phyloP scores from a whole-genome alignment of 352 stramenopile genomes.

The Globisporangium irregulare region DNA sequence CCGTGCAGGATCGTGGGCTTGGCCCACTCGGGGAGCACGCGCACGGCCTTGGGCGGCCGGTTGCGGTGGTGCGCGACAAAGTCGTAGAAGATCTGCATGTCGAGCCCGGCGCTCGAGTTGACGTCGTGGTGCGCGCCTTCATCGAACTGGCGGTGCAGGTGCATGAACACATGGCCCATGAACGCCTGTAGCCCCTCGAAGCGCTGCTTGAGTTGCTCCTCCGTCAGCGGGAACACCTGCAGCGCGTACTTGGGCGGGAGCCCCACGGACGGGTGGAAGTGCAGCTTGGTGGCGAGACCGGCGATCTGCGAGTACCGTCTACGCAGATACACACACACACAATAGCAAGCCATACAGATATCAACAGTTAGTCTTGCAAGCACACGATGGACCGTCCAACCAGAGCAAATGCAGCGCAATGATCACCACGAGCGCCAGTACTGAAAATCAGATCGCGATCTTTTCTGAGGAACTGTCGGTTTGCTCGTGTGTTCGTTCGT shows the following conservation, averaged over 20 bases:
- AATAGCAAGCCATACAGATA: background rate
- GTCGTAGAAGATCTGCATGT: slow-evolving; percentile 84
- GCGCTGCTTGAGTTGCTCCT: slow-evolving; percentile 57
- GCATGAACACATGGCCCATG: slow-evolving; percentile 43
- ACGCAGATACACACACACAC: background rate
- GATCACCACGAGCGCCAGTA: background rate
- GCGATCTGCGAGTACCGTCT: slow-evolving; percentile 80
- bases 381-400: too few species aligned
- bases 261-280: slow-evolving; percentile 64
- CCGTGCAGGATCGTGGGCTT: slow-evolving; percentile 30
- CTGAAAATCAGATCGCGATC: background rate
- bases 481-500: background rate
- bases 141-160: slow-evolving; percentile 43
- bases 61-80: slow-evolving; percentile 72
- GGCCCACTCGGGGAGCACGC: slow-evolving; percentile 58
- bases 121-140: slow-evolving; percentile 63
- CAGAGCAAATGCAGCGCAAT: too few species aligned
- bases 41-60: slow-evolving; percentile 45
- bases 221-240: slow-evolving; percentile 70
- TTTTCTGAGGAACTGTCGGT: background rate
- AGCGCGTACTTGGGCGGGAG: slow-evolving; percentile 81
- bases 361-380: too few species aligned
- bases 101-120: slow-evolving; percentile 48
- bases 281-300: slow-evolving; percentile 48
- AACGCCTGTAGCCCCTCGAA: slow-evolving; percentile 66